These are phyloP conservation scores for Candida corydali DNA, from an alignment of 805 yeast genomes.

Conservation along the genomic window DNA sequence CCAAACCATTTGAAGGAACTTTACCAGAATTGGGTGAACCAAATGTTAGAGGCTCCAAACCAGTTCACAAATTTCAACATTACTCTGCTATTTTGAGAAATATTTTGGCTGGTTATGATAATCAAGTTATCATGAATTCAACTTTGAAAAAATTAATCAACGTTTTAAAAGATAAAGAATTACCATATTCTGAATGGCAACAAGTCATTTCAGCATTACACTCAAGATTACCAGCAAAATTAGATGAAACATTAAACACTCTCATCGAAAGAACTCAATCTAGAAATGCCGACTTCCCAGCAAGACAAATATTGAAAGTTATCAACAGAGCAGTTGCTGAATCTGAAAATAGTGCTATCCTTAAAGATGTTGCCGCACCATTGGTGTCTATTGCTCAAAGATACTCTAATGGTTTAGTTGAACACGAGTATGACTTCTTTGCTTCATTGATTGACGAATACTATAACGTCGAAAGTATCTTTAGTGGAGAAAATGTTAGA, in stretches of 20 bases:
- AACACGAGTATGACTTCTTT: conserved; percentile 79
- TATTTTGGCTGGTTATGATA: conserved; percentile 88
- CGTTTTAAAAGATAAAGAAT: conserved; percentile 69
- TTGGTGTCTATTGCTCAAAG: conserved; percentile 64
- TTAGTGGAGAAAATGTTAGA: conserved; percentile 69
- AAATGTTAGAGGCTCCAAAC: conserved; percentile 74
- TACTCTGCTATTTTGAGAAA: conserved; percentile 61
- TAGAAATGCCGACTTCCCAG: conserved; percentile 86
- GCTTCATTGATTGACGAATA: conserved; percentile 68
- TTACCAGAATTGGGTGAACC: conserved; percentile 88
- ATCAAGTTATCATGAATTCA: conserved; percentile 88
- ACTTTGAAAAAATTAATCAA: conserved; percentile 71
- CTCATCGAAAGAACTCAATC: conserved; percentile 61
- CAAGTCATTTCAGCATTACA: conserved; percentile 85
- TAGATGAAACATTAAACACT: conserved; percentile 63
- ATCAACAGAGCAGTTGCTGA: conserved; percentile 58
- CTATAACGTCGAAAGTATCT: conserved; percentile 71
- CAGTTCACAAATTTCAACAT: conserved; percentile 67
- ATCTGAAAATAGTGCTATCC: conserved; percentile 43
- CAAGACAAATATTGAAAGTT: conserved; percentile 72
- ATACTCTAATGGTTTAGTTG: conserved; percentile 70
- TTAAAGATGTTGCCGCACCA: conserved; percentile 57
- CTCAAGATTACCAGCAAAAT: conserved; percentile 76
- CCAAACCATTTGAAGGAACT: conserved; percentile 91
- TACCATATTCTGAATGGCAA: conserved; percentile 93